Evolutionary conservation across 2,329 filamentous ascomycete genomes (phyloP), one percentile per base, ranked within the genome.

Genomic region (Pestalotiopsis sp.): DNA sequence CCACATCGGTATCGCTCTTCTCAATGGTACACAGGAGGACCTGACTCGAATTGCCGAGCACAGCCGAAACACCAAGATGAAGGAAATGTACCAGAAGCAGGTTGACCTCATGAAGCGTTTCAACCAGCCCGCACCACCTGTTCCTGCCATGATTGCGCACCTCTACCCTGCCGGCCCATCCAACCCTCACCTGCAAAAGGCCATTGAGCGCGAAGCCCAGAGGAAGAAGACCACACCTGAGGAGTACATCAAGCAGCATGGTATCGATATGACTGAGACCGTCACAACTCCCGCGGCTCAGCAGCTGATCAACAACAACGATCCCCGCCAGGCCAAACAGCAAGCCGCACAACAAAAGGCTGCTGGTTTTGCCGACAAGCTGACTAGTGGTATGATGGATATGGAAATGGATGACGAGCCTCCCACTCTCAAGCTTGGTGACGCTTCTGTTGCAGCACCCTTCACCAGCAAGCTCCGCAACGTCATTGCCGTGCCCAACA

Each of bases 401-500:
- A 88, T 89, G 66, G 94, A 98, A 78, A 83, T 98, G 68, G 93
- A 97, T 66, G 91, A 90, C 73, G 96, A 98, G 80, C 95, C 96
- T 1, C 96, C 97, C 1, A 95, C 94, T 2, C 93, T 99, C 79
- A 99, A 99, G 84, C 89, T 99, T 59, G 96, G 96, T 72, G 96
- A 99, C 80, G 96, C 96, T 6, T 99, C 96, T 0, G 95, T 98
- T 67, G 96, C 96, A 56, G 96, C 96, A 0, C 96, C 96, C 0
- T 99, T 99, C 81, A 99, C 96, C 0, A 97, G 94, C 79, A 99
- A 99, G 84, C 88, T 99, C 58, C 93, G 95, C 74, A 98, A 99
- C 77, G 96, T 99, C 69, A 90, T 99, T 75, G 96, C 96, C 49
- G 94, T 99, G 69, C 95, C 96, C 66, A 99, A 99, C 83, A 99